phyloP scores from a whole-genome alignment of 2,329 filamentous ascomycete genomes.

The Apiospora hydei region DNA sequence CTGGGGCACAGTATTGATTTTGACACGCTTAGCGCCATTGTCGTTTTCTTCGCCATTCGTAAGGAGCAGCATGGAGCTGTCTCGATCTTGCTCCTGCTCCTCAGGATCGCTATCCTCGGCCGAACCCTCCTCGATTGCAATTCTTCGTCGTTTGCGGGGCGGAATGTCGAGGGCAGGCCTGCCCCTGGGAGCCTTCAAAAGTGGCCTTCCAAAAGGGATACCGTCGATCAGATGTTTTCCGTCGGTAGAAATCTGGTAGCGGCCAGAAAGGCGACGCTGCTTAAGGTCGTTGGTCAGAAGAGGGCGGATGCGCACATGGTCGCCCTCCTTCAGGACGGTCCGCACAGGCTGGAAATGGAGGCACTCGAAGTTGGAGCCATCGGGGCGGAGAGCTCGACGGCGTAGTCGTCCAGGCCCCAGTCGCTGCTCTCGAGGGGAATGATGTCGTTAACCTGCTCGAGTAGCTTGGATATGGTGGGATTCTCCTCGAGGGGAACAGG shows the following conservation, averaged over 20 bases:
- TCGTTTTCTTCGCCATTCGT: constrained; percentile 38
- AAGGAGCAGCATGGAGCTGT: constrained; percentile 40
- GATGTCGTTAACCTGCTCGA: constrained; percentile 80
- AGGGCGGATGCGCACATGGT: constrained; percentile 83
- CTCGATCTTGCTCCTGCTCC: constrained; percentile 36
- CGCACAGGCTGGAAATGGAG: constrained; percentile 81
- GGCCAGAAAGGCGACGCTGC: constrained; percentile 75
- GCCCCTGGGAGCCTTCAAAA: constrained; percentile 63
- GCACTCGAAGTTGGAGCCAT: constrained; percentile 78
- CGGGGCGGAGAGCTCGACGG: constrained; percentile 72
- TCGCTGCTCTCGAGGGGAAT: constrained; percentile 81
- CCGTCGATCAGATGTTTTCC: constrained; percentile 87
- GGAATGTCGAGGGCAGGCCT: constrained; percentile 76
- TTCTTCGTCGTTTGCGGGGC: constrained; percentile 71
- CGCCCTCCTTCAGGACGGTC: constrained; percentile 78
- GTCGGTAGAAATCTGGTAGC: constrained; percentile 80
- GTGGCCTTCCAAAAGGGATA: constrained; percentile 80
- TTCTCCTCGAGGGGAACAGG: constrained; percentile 63
- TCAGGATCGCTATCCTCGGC: constrained; percentile 36
- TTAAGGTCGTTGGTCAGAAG: constrained; percentile 78
- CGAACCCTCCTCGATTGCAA: constrained; percentile 44
- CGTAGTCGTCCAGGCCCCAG: constrained; percentile 92
- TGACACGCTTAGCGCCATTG: not conserved
- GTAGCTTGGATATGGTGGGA: constrained; percentile 76
- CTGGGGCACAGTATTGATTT: not conserved